A percentile compares a stretch with the other conserved stretches of the same genome.
Evolutionary conservation across 2,329 filamentous ascomycete genomes (phyloP).

Genomic region (Arthrobotrys sinensis): DNA sequence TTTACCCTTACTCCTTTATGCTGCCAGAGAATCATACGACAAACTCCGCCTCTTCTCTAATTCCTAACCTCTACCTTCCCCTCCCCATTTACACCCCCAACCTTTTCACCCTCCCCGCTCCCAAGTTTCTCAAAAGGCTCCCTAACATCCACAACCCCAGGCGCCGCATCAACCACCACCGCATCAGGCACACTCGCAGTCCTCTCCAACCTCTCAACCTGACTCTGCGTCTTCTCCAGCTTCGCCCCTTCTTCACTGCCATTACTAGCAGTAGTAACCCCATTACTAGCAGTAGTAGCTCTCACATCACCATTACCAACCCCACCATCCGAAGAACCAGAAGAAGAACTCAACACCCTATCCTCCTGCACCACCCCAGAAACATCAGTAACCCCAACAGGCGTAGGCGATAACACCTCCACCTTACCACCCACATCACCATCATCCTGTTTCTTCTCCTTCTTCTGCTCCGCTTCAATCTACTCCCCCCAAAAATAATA

Average conservation of each 20-base stretch:
- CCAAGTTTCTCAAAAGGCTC: constrained; percentile 46
- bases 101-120: constrained; percentile 8
- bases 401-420: background rate
- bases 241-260: background rate
- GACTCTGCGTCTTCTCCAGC: constrained; percentile 42
- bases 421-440: background rate
- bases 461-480: constrained; percentile 45
- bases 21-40: no score
- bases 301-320: background rate
- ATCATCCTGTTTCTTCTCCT: constrained; percentile 11
- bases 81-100: background rate
- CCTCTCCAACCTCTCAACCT: constrained; percentile 47
- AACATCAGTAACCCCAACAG: background rate
- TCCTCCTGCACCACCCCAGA: constrained; percentile 3
- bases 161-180: constrained; percentile 37
- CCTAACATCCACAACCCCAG: constrained; percentile 27
- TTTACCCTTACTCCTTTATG: no score
- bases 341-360: constrained; percentile 20
- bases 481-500: background rate
- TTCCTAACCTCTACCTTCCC: background rate
- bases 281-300: background rate
- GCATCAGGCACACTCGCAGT: constrained; percentile 44
- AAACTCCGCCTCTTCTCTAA: no score
- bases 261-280: background rate
- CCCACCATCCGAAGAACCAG: background rate